Conservation (phyloP, 2,329 filamentous ascomycete species). For the Pestalotiopsis sp. region DNA sequence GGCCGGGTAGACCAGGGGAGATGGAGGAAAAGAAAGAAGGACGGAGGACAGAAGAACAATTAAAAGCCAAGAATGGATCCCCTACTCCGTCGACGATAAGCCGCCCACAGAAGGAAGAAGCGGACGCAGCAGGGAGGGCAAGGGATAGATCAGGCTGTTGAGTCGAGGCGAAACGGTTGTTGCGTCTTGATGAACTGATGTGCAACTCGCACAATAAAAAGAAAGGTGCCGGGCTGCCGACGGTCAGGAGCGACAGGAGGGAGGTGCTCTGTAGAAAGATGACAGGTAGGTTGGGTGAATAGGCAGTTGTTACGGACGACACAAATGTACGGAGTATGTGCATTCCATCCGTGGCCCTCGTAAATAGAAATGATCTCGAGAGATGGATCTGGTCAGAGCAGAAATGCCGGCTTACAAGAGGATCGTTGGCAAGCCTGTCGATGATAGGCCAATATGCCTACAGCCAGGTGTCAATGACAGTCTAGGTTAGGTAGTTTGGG, state of each 20-base stretch:
- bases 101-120: background rate
- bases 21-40: background rate
- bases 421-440: background rate
- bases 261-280: background rate
- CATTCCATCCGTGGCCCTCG: background rate
- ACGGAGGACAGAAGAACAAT: background rate
- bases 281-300: background rate
- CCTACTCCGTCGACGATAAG: background rate
- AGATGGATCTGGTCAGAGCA: background rate
- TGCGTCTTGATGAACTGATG: slow-evolving; percentile 7
- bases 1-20: background rate
- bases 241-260: background rate
- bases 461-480: too few relatives aligned
- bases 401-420: background rate
- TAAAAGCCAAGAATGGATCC: background rate
- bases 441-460: too few relatives aligned
- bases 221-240: background rate
- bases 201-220: background rate
- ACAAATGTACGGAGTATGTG: background rate
- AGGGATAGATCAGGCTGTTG: slow-evolving; percentile 9
- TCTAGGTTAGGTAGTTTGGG: background rate
- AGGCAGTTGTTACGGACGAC: background rate
- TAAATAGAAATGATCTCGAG: background rate
- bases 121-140: background rate
- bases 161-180: background rate